Evolutionary conservation across 2,329 filamentous ascomycete genomes (phyloP).

Genomic region (Helicocarpus griseus): DNA sequence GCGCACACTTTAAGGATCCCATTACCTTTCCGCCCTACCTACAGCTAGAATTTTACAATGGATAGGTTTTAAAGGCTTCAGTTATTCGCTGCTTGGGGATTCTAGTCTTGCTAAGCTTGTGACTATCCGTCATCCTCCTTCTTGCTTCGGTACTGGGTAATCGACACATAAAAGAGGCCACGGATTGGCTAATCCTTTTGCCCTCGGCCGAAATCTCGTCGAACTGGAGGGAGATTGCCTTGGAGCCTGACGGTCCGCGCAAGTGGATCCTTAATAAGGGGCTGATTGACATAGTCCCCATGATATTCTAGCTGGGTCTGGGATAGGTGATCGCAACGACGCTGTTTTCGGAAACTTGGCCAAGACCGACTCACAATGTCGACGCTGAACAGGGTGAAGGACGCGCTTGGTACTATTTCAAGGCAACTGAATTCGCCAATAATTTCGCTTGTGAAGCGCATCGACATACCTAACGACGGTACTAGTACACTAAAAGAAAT

Average conservation of each 20-base stretch:
- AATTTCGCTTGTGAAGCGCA: slow-evolving; percentile 35
- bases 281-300: neutral
- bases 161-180: neutral
- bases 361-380: neutral
- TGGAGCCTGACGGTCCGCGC: neutral
- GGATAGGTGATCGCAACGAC: neutral
- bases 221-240: neutral
- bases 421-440: neutral
- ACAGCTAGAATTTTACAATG: neutral
- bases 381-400: neutral
- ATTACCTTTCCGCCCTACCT: neutral
- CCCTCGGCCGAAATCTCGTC: neutral
- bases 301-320: neutral
- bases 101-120: neutral
- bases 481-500: slow-evolving; percentile 47
- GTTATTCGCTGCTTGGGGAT: neutral
- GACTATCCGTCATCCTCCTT: too few species aligned
- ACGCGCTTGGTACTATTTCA: neutral
- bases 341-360: neutral
- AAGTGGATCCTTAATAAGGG: neutral
- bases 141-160: neutral
- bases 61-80: neutral
- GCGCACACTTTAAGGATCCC: too few species aligned
- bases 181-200: too few species aligned
- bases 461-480: slow-evolving; percentile 47